Conservation (phyloP, 331 rosid genomes). For the Pyracantha coccinea region DNA sequence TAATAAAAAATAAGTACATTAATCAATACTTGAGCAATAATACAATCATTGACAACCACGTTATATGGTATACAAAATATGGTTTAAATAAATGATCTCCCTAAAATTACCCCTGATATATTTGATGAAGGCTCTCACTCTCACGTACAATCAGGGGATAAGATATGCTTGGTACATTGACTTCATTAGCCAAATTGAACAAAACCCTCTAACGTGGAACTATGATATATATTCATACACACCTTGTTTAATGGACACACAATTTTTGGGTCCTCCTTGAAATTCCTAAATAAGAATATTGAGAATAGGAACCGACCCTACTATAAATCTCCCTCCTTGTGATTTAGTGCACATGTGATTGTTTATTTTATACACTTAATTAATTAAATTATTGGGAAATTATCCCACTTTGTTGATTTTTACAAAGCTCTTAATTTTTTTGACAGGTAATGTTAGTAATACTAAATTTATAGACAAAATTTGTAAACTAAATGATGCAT, state of each 20-base stretch:
- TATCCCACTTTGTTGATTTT: not conserved
- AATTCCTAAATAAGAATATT: slow-evolving; percentile 14
- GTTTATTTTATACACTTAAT: not conserved
- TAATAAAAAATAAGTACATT: too few relatives aligned
- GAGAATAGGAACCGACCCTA: slow-evolving; percentile 21
- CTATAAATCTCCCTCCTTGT: slow-evolving; percentile 3
- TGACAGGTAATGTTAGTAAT: not conserved
- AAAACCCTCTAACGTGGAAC: slow-evolving; percentile 16
- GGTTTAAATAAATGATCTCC: too few relatives aligned
- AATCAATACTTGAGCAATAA: too few relatives aligned
- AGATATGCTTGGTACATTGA: slow-evolving; percentile 29
- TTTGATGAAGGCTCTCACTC: slow-evolving; percentile 1
- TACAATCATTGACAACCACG: too few relatives aligned
- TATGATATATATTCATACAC: not conserved
- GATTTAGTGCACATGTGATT: not conserved
- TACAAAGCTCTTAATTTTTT: not conserved
- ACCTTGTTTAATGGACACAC: too few relatives aligned
- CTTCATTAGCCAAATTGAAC: slow-evolving; percentile 8
- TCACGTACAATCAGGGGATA: slow-evolving; percentile 24
- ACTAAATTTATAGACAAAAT: too few relatives aligned
- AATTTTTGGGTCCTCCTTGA: slow-evolving; percentile 11
- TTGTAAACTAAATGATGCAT: too few relatives aligned
- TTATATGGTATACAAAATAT: too few relatives aligned
- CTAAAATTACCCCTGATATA: not conserved
- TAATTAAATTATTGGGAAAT: not conserved